phyloP scores from a whole-genome alignment of 2,329 filamentous ascomycete species.

The Nannizzia gypsea region DNA sequence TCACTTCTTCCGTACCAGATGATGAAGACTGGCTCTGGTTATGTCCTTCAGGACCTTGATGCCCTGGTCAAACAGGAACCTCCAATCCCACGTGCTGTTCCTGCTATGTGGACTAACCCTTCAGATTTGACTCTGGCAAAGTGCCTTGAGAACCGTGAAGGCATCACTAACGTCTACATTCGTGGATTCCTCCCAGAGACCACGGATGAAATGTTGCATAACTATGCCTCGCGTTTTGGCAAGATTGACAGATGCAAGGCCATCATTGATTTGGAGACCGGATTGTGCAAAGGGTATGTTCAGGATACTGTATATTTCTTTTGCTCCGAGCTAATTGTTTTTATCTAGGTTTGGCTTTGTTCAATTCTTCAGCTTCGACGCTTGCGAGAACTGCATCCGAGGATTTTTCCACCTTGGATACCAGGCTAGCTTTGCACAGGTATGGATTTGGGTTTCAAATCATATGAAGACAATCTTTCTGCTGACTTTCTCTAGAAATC shows the following conservation, averaged over 20 bases:
- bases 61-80: slow-evolving; percentile 64
- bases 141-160: slow-evolving; percentile 85
- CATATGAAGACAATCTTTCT: slow-evolving; percentile 12
- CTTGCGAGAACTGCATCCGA: slow-evolving; percentile 91
- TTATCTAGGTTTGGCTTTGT: slow-evolving; percentile 90
- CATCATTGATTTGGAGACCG: slow-evolving; percentile 88
- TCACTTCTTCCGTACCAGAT: slow-evolving; percentile 32
- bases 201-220: slow-evolving; percentile 75
- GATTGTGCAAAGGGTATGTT: slow-evolving; percentile 83
- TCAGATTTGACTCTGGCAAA: slow-evolving; percentile 85
- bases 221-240: slow-evolving; percentile 78
- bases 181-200: slow-evolving; percentile 91
- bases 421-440: slow-evolving; percentile 91
- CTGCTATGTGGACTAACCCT: slow-evolving; percentile 69
- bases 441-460: slow-evolving; percentile 33
- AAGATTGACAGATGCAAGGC: slow-evolving; percentile 95
- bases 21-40: slow-evolving; percentile 36
- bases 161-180: slow-evolving; percentile 97
- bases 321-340: slow-evolving; percentile 20
- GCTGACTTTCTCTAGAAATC: slow-evolving; percentile 58
- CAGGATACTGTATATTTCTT: neutral
- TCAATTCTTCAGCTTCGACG: slow-evolving; percentile 75
- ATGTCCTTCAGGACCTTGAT: slow-evolving; percentile 45
- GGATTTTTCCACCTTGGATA: slow-evolving; percentile 91
- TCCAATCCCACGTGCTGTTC: slow-evolving; percentile 73